Evolutionary conservation across 805 yeast genomes (phyloP).

Genomic region (Starmerella geochares): DNA sequence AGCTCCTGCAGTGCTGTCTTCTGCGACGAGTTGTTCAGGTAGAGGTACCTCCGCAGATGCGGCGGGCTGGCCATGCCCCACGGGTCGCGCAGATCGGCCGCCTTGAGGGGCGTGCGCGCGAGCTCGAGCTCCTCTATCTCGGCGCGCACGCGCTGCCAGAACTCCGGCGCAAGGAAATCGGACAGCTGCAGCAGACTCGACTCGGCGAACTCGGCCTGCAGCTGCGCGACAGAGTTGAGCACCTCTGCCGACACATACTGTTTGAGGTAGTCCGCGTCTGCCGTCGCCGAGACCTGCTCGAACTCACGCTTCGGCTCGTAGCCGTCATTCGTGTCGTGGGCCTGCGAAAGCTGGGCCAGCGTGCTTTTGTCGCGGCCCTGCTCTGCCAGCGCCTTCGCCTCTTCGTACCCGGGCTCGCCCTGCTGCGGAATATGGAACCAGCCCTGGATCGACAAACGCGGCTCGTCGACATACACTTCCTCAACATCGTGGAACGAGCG

Average conservation of each 20-base stretch:
- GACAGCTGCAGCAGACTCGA: constrained; percentile 62
- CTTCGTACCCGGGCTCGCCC: constrained; percentile 69
- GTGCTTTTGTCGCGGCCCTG: constrained; percentile 65
- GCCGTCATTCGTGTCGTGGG: constrained; percentile 62
- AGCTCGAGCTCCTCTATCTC: constrained; percentile 46
- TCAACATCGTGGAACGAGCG: constrained; percentile 95
- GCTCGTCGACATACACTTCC: constrained; percentile 85
- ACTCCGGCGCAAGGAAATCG: constrained; percentile 50
- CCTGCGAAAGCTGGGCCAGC: constrained; percentile 59
- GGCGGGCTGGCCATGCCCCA: constrained; percentile 93
- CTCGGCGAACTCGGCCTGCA: constrained; percentile 48
- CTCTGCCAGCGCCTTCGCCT: constrained; percentile 46
- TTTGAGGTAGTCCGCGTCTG: constrained; percentile 43
- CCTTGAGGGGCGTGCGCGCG: constrained; percentile 17
- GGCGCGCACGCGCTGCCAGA: constrained; percentile 39
- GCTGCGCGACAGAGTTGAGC: constrained; percentile 34
- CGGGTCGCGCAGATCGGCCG: constrained; percentile 35
- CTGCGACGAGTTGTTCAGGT: constrained; percentile 45
- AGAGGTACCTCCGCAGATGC: constrained; percentile 79
- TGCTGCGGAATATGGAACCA: constrained; percentile 97
- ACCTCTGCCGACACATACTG: constrained; percentile 50
- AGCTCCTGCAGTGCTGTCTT: constrained; percentile 33
- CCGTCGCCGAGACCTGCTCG: constrained; percentile 28
- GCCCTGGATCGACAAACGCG: constrained; percentile 87
- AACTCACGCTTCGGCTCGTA: constrained; percentile 59